Base-by-base conservation (phyloP, 331 rosid species). In the Malus hybrid region DNA sequence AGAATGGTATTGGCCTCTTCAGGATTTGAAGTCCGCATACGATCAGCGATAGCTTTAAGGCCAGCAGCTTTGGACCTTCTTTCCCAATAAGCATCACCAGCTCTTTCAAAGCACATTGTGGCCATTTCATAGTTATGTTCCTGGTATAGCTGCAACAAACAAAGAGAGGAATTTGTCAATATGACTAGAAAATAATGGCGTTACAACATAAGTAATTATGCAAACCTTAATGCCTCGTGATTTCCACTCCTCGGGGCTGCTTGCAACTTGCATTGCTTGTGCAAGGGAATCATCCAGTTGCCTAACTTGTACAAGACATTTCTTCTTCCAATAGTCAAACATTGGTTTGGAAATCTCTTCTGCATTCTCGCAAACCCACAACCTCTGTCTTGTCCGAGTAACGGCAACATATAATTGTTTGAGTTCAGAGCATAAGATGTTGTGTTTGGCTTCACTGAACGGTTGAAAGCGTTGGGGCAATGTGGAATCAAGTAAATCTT, bases 81-180 rank as follows among this genome's bases (percentile, higher is more conserved):
- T 70, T 28, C 67, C 33, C 73, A 65, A 44, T 15, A 33, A 13
- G 44, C 10, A 56, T 80, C 77, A 69, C 71, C 75, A 14, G 80
- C 87, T 78, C 48, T 84, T 66, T 74, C 56, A 32, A 84, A 84
- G 78, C 87, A 84, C 68, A 44, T 65, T 65, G 75, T 77, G 27
- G 87, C 85, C 39, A 64, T 50, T 64, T 62, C 50, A 6, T 69
- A 83, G 27, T 80, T 61, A 24, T 69, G 67, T 42, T 76, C 79
- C 48, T 24, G 60, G 66, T 73, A 84, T 3, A 80, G 67, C 87
- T 84, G 80, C 82, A 76, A 22, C 5, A 31, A 13, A 24, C 62
- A 10, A 66, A 57, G 18, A 42, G 18, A 8, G 5, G 29, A 24
- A 5, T 60, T 20, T 5, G 8, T 22, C 3, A 60, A 24, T 60